phyloP scores from a whole-genome alignment of 2,329 filamentous ascomycete species.

The Bipolaris victoriae region DNA sequence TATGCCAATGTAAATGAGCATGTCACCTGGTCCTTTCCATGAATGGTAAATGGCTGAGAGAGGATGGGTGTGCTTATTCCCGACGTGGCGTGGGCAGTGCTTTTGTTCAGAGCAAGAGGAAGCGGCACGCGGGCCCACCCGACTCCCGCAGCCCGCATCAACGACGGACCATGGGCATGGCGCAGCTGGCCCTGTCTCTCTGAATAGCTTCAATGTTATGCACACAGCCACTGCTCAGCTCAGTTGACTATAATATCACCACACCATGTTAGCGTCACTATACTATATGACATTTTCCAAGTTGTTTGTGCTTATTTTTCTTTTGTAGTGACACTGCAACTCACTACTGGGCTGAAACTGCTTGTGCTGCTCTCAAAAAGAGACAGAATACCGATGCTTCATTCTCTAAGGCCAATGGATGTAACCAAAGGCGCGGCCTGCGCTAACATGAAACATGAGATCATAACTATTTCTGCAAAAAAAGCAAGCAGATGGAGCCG shows the following conservation, averaged over 20 bases:
- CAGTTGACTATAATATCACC: neutral
- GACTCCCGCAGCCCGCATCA: neutral
- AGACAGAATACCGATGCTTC: neutral
- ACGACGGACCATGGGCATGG: neutral
- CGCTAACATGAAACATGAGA: slow-evolving; percentile 6
- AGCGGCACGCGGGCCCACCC: neutral
- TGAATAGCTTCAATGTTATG: neutral
- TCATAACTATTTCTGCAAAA: slow-evolving; percentile 4
- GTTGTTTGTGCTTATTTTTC: neutral
- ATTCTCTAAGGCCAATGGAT: neutral
- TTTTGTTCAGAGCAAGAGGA: neutral
- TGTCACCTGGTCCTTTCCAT: neutral
- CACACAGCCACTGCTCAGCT: neutral
- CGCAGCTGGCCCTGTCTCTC: neutral
- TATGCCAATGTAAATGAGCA: neutral
- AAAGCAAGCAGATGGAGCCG: slow-evolving; percentile 2
- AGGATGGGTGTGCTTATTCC: neutral
- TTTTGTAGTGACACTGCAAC: no score
- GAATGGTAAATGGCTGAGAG: neutral
- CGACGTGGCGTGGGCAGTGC: neutral
- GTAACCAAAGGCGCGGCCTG: slow-evolving; percentile 4
- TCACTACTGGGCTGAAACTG: slow-evolving; percentile 1
- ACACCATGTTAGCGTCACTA: neutral
- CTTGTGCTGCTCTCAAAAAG: neutral
- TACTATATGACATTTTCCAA: neutral